These are phyloP conservation scores for Ganoderma meredithae DNA, from an alignment of 1,284 basidiomycete genomes.

Conservation along the genomic window DNA sequence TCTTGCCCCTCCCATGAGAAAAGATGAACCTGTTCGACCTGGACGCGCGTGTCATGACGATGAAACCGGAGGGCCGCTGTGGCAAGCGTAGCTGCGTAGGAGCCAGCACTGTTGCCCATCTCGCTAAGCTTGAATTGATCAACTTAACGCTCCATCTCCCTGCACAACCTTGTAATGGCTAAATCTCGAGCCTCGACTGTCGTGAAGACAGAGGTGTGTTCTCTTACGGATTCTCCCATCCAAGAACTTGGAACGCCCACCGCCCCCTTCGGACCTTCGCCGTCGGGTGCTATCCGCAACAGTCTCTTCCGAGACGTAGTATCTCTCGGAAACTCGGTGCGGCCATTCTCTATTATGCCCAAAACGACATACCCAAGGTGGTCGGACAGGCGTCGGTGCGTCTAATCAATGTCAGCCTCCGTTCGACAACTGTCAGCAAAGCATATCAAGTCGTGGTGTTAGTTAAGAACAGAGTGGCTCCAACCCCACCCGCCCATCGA, in stretches of 20 bases:
- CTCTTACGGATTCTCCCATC: not conserved
- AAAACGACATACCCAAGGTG: not conserved
- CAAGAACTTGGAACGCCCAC: not conserved
- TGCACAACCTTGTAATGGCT: not conserved
- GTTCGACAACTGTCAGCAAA: not conserved
- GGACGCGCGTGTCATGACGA: too few relatives aligned
- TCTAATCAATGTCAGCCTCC: not conserved
- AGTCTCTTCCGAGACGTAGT: not conserved
- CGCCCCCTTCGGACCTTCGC: not conserved
- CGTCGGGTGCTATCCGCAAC: not conserved
- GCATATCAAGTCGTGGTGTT: not conserved
- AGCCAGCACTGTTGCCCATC: too few relatives aligned
- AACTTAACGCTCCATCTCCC: not conserved
- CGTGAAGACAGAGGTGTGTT: not conserved
- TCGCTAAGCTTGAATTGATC: not conserved
- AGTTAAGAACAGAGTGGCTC: not conserved
- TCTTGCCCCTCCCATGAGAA: too few relatives aligned
- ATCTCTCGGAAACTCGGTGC: not conserved
- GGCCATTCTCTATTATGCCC: not conserved
- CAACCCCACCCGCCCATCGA: not conserved
- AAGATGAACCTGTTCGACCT: too few relatives aligned
- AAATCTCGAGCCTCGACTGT: not conserved
- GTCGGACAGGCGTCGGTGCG: not conserved
- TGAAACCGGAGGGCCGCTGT: too few relatives aligned
- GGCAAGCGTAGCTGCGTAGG: too few relatives aligned